phyloP scores from a whole-genome alignment of 169 alveolate genomes.

The Sarcocystis neurona region DNA sequence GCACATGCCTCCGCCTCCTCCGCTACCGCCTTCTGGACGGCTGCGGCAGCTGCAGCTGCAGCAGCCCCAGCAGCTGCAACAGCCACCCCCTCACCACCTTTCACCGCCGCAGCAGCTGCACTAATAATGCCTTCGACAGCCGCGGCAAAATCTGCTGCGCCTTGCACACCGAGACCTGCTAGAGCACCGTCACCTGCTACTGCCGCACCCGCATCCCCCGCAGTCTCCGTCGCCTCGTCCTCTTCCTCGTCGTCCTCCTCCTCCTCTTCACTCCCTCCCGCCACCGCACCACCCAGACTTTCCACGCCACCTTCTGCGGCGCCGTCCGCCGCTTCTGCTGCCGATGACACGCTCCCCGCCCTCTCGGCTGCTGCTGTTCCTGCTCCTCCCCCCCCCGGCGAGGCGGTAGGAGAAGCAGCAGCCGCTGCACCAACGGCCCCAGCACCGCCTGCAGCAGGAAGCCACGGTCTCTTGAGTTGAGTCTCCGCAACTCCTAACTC shows the following conservation, averaged over 20 bases:
- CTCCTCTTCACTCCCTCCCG: neutral
- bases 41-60: slow-evolving; percentile 37
- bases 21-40: neutral
- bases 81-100: neutral
- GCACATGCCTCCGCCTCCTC: too few relatives aligned
- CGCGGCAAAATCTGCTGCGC: neutral
- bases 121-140: neutral
- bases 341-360: neutral
- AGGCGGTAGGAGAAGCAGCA: neutral
- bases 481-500: slow-evolving; percentile 76
- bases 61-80: neutral
- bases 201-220: neutral
- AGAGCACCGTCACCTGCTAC: neutral
- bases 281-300: neutral
- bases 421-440: neutral
- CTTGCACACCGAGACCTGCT: neutral
- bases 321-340: neutral
- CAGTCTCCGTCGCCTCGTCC: neutral
- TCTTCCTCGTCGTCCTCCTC: neutral
- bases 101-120: slow-evolving; percentile 35
- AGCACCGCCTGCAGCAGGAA: neutral
- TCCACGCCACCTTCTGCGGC: neutral
- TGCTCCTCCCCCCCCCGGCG: neutral
- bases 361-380: neutral
- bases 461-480: slow-evolving; percentile 68